Evolutionary conservation across 1,139 yeast species (phyloP).

Genomic region (Yamadazyma mexicana): DNA sequence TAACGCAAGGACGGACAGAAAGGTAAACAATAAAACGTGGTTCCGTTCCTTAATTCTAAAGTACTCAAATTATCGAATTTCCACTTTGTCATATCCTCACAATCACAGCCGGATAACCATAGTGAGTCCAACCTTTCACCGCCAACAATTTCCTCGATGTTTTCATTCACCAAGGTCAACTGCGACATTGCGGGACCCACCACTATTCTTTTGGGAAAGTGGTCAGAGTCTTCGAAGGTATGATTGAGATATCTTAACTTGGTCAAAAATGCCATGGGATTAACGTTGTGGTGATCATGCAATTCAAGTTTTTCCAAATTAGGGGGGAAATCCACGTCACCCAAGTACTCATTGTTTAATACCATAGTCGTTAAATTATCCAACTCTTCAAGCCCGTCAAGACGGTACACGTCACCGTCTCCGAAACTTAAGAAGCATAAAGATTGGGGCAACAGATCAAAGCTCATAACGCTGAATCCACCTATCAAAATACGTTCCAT

Average conservation of each 20-base stretch:
- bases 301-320: neutral
- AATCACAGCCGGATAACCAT: too few species aligned
- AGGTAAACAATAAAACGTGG: too few species aligned
- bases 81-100: neutral
- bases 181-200: neutral
- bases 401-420: too few species aligned
- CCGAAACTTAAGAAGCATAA: too few species aligned
- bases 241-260: neutral
- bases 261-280: neutral
- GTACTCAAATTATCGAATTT: neutral
- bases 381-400: too few species aligned
- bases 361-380: too few species aligned
- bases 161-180: neutral
- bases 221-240: neutral
- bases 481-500: too few species aligned
- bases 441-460: too few species aligned
- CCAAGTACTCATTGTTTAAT: neutral
- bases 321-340: neutral
- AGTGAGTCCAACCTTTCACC: too few species aligned
- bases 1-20: too few species aligned
- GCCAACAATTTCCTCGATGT: neutral
- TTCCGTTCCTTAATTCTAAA: neutral
- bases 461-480: too few species aligned
- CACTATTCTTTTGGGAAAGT: neutral
- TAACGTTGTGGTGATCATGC: neutral